phyloP scores from a whole-genome alignment of 768 basidiomycete species.

The Leucocoprinus leucothites region DNA sequence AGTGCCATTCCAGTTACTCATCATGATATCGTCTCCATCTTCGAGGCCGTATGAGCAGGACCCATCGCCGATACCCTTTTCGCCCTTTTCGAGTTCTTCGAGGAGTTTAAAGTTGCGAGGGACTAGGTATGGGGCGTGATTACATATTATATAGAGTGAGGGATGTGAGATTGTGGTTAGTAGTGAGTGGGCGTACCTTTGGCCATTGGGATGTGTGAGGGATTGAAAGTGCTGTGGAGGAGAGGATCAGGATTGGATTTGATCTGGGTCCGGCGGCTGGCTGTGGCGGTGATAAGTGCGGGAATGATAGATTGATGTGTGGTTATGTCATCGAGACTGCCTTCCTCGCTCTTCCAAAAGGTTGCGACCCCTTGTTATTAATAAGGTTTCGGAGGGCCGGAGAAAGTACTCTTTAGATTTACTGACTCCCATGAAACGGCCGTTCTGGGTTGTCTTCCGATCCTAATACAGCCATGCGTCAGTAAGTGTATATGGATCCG shows the following conservation, averaged over 20 bases:
- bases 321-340: not conserved
- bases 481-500: no score
- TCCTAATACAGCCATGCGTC: no score
- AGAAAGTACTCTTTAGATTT: no score
- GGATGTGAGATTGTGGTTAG: not conserved
- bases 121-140: slow-evolving; percentile 44
- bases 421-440: no score
- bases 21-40: slow-evolving; percentile 93
- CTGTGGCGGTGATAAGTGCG: not conserved
- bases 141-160: no score
- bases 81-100: slow-evolving; percentile 98
- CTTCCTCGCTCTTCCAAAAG: no score
- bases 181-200: slow-evolving; percentile 35
- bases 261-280: no score
- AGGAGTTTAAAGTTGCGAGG: slow-evolving; percentile 95
- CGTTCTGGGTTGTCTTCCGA: no score
- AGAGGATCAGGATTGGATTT: not conserved
- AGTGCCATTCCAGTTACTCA: slow-evolving; percentile 98
- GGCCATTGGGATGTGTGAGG: slow-evolving; percentile 34
- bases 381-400: no score
- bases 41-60: slow-evolving; percentile 96
- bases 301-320: not conserved
- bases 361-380: no score
- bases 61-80: slow-evolving; percentile 99
- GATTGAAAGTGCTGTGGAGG: not conserved